Evolutionary conservation across 2,329 filamentous ascomycete species (phyloP).

Genomic region (Exserohilum rostratum): DNA sequence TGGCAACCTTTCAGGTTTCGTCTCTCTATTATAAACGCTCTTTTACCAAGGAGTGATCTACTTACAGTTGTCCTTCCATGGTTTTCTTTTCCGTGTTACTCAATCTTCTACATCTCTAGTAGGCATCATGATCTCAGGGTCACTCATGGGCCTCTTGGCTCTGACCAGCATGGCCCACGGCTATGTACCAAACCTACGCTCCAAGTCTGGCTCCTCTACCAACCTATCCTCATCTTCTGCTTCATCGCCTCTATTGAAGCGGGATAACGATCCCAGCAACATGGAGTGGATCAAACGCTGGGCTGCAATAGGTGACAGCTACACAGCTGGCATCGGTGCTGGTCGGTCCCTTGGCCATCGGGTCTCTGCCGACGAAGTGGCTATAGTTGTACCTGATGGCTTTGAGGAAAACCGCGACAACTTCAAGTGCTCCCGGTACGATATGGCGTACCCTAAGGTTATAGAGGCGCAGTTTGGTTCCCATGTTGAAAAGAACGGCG

Average conservation of each 20-base stretch:
- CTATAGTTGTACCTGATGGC: neutral
- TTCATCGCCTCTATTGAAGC: too few relatives aligned
- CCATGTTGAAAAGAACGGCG: conserved; percentile 5
- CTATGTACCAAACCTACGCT: too few relatives aligned
- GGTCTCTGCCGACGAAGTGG: neutral
- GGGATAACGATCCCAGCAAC: too few relatives aligned
- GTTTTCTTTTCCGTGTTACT: neutral
- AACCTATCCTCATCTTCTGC: too few relatives aligned
- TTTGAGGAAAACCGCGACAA: neutral
- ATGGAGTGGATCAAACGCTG: too few relatives aligned
- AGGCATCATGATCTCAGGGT: neutral
- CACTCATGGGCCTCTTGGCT: neutral
- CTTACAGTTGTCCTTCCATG: neutral
- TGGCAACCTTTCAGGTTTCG: too few relatives aligned
- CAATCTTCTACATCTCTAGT: neutral
- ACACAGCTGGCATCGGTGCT: conserved; percentile 4
- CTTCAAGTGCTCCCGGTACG: conserved; percentile 4
- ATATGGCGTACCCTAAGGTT: conserved; percentile 5
- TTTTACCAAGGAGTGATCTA: neutral
- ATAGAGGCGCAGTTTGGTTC: conserved; percentile 9
- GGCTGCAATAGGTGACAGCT: conserved; percentile 10
- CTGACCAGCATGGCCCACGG: too few relatives aligned
- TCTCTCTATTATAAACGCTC: too few relatives aligned
- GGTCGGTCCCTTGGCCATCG: conserved; percentile 2
- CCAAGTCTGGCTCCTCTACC: too few relatives aligned